Base-by-base conservation (phyloP, 371 early-diverging fungal genomes). In the Blastocladiella emersonii region DNA sequence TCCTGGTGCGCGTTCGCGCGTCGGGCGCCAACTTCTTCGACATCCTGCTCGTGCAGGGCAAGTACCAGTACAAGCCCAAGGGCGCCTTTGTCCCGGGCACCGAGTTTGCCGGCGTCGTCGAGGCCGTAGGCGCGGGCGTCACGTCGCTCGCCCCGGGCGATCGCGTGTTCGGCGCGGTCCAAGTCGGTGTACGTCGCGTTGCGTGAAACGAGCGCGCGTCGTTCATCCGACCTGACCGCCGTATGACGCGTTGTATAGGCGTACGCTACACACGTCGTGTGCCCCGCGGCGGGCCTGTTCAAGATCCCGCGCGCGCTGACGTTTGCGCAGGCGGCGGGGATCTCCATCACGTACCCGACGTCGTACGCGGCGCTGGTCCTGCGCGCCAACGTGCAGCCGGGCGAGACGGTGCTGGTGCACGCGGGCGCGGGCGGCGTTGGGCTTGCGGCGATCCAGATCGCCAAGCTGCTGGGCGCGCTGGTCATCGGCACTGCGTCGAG, bases 401-500 rank as follows among this genome's bases (percentile, higher is more conserved):
- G 83, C 59, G 72, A 75, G 48, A 62, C 76, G 76, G 72, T 87
- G 76, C 70, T 90, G n/a, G 80, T 90, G 27, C 88, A 89, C 69
- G 91, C 88, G 3, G 89, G 85, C 19, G 90, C 88, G 25, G 90
- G 90, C 55, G 76, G 76, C 17, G 74, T 76, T 0, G 77, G 76
- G 15, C 61, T 76, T 30, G 74, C 76, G 1, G 76, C 76, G 0
- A 66, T 76, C 36, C 76, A 76, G 63, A 71, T 76, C 23, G 75
- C 76, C 21, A 69, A 69, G 66, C 66, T 80, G 7, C 64, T 90
- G 21, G 93, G 93, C 21, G 91, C 91, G 8, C 83, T 74, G 15
- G 92, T 92, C 12, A 89, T 93, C 70, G 92, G 89, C 2, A 90
- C 91, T 8, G 89, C 86, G 0, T 88, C 89, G 10, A 83, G 86